A percentile compares a stretch with the other conserved stretches of the same genome.
Evolutionary conservation across 169 alveolate species (phyloP).

Genomic region (Sarcocystis neurona): DNA sequence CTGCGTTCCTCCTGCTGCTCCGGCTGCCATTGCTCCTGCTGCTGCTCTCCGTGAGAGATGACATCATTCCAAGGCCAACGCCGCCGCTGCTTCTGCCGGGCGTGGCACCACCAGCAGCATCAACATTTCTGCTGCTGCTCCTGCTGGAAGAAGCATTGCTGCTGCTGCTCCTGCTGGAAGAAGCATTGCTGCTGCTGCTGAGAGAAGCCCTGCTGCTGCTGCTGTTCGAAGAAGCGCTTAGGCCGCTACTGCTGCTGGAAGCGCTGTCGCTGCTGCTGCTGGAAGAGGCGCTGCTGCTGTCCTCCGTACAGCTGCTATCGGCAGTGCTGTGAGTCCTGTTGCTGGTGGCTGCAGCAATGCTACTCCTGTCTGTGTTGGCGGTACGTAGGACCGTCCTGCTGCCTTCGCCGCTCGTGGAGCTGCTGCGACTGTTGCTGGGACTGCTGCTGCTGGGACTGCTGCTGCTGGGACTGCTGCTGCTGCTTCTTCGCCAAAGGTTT

Average conservation of each 20-base stretch:
- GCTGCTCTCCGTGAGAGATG: too few relatives aligned
- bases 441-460: conserved; percentile 12
- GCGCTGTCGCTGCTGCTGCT: not conserved
- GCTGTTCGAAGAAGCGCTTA: not conserved
- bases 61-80: too few relatives aligned
- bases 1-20: too few relatives aligned
- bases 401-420: too few relatives aligned
- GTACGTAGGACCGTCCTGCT: too few relatives aligned
- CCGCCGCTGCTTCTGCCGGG: too few relatives aligned
- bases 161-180: not conserved
- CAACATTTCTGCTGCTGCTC: conserved; percentile 5
- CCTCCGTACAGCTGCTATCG: too few relatives aligned
- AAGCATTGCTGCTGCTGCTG: not conserved
- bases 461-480: conserved; percentile 14
- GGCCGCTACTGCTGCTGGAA: conserved; percentile 1
- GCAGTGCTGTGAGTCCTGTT: too few relatives aligned
- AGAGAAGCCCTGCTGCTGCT: conserved; percentile 19
- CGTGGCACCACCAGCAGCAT: not conserved
- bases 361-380: too few relatives aligned
- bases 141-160: not conserved
- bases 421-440: not conserved
- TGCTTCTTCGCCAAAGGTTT: not conserved
- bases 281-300: conserved; percentile 27
- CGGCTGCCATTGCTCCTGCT: too few relatives aligned
- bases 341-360: too few relatives aligned